phyloP scores from a whole-genome alignment of 2,329 filamentous ascomycete species.

The Cryphonectria radicalis region DNA sequence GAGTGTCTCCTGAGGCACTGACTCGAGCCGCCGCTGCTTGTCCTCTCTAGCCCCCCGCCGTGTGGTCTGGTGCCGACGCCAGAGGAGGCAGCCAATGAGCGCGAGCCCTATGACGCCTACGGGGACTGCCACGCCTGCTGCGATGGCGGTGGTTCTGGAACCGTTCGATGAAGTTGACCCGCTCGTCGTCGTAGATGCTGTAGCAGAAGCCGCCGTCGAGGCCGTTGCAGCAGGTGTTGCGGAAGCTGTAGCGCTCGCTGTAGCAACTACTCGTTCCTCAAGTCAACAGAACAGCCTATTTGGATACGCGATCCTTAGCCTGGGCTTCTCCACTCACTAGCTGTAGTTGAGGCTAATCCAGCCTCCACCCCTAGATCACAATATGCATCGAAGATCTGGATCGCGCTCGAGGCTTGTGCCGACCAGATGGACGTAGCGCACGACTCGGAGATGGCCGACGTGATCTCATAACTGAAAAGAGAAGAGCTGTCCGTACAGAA shows the following conservation, averaged over 20 bases:
- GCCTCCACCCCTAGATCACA: constrained; percentile 21
- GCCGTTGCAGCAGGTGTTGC: constrained; percentile 2
- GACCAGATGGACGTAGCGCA: constrained; percentile 10
- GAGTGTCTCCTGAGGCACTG: background rate
- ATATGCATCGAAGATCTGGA: constrained; percentile 17
- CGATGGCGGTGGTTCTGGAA: background rate
- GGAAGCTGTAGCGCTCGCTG: background rate
- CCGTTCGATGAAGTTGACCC: background rate
- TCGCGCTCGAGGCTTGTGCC: constrained; percentile 15
- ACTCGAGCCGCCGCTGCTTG: background rate
- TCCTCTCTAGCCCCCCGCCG: background rate
- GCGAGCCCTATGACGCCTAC: background rate
- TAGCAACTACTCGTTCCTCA: background rate
- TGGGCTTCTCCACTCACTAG: background rate
- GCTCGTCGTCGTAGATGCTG: background rate
- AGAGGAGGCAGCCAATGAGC: background rate
- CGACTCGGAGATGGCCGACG: constrained; percentile 12
- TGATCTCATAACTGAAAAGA: constrained; percentile 27
- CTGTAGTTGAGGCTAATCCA: constrained; percentile 4
- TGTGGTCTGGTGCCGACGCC: background rate
- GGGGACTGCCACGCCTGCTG: background rate
- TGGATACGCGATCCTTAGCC: background rate
- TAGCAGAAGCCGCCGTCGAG: background rate
- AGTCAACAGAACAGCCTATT: background rate
- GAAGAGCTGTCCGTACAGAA: constrained; percentile 31